Evolutionary conservation across 495 filamentous ascomycete genomes (phyloP).

Genomic region (Lophium mytilinum): DNA sequence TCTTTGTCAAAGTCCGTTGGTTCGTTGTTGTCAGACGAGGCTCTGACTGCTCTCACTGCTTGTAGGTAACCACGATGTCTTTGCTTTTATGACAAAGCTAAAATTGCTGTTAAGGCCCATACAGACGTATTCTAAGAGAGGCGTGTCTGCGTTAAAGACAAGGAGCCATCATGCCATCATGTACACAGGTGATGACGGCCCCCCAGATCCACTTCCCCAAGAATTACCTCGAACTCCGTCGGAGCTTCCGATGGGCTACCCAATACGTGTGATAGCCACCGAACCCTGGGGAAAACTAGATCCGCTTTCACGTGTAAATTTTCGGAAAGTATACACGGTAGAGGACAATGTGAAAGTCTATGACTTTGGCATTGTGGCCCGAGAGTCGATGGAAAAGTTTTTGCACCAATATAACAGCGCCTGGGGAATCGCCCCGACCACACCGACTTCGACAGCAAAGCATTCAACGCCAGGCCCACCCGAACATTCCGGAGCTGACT

Average conservation of each 20-base stretch:
- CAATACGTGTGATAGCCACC: not conserved
- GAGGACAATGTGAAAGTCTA: conserved; percentile 42
- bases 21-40: conserved; percentile 27
- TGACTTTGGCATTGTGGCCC: conserved; percentile 25
- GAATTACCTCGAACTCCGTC: not conserved
- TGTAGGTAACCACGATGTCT: too few relatives aligned
- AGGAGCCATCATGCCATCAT: conserved; percentile 29
- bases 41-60: conserved; percentile 12
- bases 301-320: conserved; percentile 37
- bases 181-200: conserved; percentile 7
- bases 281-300: conserved; percentile 5
- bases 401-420: not conserved
- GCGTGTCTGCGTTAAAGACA: conserved; percentile 6
- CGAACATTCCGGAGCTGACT: too few relatives aligned
- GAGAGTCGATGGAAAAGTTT: not conserved
- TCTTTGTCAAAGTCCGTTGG: conserved; percentile 22
- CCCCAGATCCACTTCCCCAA: not conserved
- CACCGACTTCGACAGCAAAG: not conserved
- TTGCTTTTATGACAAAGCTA: too few relatives aligned
- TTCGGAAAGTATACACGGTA: conserved; percentile 41
- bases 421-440: not conserved
- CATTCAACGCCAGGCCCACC: too few relatives aligned
- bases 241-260: too few relatives aligned
- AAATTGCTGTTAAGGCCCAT: too few relatives aligned
- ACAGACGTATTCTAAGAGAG: conserved; percentile 18